Conservation (phyloP, 495 filamentous ascomycete genomes). For the Tetracladium setigerum region DNA sequence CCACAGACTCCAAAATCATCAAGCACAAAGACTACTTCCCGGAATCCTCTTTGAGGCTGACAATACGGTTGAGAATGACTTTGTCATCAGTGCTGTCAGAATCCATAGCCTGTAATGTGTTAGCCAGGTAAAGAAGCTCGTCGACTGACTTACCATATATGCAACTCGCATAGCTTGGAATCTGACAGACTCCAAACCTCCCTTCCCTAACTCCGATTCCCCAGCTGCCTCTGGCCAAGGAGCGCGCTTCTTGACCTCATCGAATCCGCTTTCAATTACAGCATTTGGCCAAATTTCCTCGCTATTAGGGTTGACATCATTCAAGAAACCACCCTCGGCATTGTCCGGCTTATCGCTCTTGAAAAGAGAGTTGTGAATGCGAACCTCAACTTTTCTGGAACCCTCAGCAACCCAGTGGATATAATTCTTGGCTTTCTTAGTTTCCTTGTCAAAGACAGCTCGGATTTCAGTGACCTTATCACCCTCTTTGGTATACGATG, state of each 20-base stretch:
- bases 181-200: slow-evolving; percentile 63
- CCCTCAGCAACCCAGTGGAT: slow-evolving; percentile 84
- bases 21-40: slow-evolving; percentile 43
- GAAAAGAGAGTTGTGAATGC: slow-evolving; percentile 79
- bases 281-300: slow-evolving; percentile 73
- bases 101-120: slow-evolving; percentile 52
- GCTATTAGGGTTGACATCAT: slow-evolving; percentile 78
- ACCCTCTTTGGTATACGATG: slow-evolving; percentile 65
- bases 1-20: too few relatives aligned
- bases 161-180: slow-evolving; percentile 92
- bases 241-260: slow-evolving; percentile 64
- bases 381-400: slow-evolving; percentile 65
- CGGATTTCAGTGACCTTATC: slow-evolving; percentile 64
- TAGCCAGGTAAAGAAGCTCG: slow-evolving; percentile 24
- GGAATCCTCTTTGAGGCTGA: slow-evolving; percentile 83
- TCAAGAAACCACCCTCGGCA: slow-evolving; percentile 68
- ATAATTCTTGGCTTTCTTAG: slow-evolving; percentile 78
- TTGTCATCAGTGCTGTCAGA: slow-evolving; percentile 67
- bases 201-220: slow-evolving; percentile 47
- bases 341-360: slow-evolving; percentile 70
- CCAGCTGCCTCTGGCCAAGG: slow-evolving; percentile 79
- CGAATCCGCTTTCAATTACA: slow-evolving; percentile 76
- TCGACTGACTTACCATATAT: slow-evolving; percentile 51
- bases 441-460: slow-evolving; percentile 58
- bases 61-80: slow-evolving; percentile 85